A percentile compares a stretch with the other conserved stretches of the same genome.
These are phyloP conservation scores for Spinacia oleracea DNA, from an alignment of 179 eudicot species.

Conservation along the genomic window DNA sequence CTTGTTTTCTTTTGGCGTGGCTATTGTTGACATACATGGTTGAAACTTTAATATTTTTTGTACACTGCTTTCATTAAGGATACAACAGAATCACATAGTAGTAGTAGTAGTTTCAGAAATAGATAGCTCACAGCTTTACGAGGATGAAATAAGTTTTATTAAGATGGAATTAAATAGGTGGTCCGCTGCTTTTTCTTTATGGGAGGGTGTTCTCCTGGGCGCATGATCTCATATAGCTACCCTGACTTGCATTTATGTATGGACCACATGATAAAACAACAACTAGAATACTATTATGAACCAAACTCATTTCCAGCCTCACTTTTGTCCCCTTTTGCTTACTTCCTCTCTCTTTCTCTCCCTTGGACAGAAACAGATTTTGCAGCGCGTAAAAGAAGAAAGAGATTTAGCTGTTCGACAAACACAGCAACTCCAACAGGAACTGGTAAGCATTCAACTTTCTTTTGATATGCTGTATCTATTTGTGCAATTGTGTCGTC, in stretches of 20 bases:
- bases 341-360: background rate
- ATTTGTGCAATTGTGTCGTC: constrained; percentile 9
- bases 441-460: constrained; percentile 48
- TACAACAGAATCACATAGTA: background rate
- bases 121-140: background rate
- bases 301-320: background rate
- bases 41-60: background rate
- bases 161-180: no score
- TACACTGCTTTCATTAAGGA: background rate
- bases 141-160: background rate
- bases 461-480: constrained; percentile 7
- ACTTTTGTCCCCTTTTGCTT: background rate
- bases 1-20: background rate
- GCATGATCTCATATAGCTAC: background rate
- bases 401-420: constrained; percentile 70
- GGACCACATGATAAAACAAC: background rate
- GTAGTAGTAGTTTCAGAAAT: background rate
- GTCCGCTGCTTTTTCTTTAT: background rate
- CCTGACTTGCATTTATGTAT: background rate
- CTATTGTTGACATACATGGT: background rate
- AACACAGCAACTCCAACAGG: constrained; percentile 66
- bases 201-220: background rate
- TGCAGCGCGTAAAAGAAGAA: constrained; percentile 62
- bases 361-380: constrained; percentile 37
- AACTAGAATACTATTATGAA: background rate